phyloP scores from a whole-genome alignment of 306 rosid species.

The Sindora glabra region DNA sequence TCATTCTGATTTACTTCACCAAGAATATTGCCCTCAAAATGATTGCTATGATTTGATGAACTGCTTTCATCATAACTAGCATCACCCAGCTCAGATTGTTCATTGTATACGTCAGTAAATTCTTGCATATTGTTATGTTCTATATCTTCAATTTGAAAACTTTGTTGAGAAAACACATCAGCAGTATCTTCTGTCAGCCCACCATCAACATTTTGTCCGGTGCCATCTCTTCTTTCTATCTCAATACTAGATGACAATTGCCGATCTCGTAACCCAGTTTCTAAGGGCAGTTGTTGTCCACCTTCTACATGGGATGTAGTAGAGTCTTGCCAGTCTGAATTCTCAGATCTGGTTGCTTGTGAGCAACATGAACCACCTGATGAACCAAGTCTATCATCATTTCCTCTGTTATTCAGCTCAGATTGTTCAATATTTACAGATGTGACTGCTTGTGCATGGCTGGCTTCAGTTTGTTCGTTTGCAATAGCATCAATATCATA shows the following conservation, averaged over 20 bases:
- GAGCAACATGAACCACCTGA: conserved; percentile 25
- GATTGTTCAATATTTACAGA: conserved; percentile 34
- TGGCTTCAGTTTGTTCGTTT: conserved; percentile 31
- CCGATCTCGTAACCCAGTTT: conserved; percentile 22
- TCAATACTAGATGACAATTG: conserved; percentile 20
- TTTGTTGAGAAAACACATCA: conserved; percentile 20
- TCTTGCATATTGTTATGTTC: conserved; percentile 30
- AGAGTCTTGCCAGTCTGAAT: conserved; percentile 22
- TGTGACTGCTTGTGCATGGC: conserved; percentile 34
- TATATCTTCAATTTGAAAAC: conserved; percentile 27
- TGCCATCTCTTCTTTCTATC: conserved; percentile 26
- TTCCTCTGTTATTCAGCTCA: conserved; percentile 24
- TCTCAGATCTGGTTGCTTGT: conserved; percentile 28
- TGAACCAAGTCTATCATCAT: conserved; percentile 31
- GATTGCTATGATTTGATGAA: conserved; percentile 17
- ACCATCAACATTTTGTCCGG: conserved; percentile 27
- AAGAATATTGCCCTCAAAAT: conserved; percentile 21
- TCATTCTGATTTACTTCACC: conserved; percentile 31
- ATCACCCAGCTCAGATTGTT: conserved; percentile 37
- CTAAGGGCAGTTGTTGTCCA: conserved; percentile 28
- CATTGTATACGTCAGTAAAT: conserved; percentile 21
- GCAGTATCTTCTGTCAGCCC: conserved; percentile 23
- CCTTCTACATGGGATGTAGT: conserved; percentile 27
- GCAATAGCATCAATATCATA: conserved; percentile 30
- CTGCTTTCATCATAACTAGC: conserved; percentile 22